Percentiles rank a stretch among this genome's conserved stretches.
Evolutionary conservation across 1,284 basidiomycete genomes (phyloP).

Genomic region (Microbotryomycetes sp.): DNA sequence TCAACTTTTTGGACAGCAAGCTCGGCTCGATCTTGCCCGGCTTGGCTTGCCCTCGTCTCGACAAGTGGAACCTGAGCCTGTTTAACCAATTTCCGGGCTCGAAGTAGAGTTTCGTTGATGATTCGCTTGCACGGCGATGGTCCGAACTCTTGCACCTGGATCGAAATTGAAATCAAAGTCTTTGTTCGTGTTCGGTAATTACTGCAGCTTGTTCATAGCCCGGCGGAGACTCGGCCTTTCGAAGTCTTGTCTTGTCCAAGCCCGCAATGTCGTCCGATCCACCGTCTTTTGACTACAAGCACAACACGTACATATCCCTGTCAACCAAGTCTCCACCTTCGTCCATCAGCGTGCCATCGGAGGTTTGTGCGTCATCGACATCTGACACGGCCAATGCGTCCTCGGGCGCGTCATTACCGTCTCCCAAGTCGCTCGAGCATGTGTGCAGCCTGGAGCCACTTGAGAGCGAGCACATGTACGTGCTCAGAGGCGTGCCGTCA

Average conservation of each 20-base stretch:
- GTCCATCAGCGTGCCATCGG: not conserved
- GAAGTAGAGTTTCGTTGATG: not conserved
- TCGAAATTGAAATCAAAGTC: too few relatives aligned
- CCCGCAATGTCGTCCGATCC: not conserved
- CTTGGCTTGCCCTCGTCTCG: slow-evolving; percentile 1
- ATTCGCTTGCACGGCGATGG: not conserved
- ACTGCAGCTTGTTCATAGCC: too few relatives aligned
- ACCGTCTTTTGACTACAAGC: not conserved
- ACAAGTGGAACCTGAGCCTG: slow-evolving; percentile 2
- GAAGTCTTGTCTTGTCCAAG: too few relatives aligned
- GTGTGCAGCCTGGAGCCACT: not conserved
- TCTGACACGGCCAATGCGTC: too few relatives aligned
- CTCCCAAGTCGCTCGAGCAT: not conserved
- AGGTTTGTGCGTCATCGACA: not conserved
- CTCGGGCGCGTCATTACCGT: not conserved
- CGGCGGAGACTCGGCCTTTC: too few relatives aligned
- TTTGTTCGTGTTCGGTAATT: too few relatives aligned
- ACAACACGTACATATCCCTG: not conserved
- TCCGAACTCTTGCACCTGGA: too few relatives aligned
- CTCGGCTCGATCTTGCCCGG: not conserved
- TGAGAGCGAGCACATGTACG: not conserved
- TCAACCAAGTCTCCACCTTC: not conserved
- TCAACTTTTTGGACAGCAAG: slow-evolving; percentile 3
- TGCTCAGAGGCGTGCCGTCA: too few relatives aligned
- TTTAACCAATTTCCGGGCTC: slow-evolving; percentile 8